Base-by-base conservation (phyloP, 192 early-diverging fungal species). In the Ambispora gerdemannii region DNA sequence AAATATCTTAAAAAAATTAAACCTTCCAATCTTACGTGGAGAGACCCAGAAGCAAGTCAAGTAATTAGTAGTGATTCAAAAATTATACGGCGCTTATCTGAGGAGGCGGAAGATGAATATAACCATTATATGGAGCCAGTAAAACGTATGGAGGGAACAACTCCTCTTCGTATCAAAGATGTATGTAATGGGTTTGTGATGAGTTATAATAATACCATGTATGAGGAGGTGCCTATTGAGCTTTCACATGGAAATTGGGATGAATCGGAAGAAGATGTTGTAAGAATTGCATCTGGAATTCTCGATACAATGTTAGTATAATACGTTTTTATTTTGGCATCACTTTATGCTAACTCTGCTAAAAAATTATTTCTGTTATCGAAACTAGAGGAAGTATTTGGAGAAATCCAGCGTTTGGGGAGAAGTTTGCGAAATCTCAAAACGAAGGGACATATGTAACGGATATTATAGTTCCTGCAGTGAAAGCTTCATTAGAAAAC, bases 391-490 rank as follows among this genome's bases (percentile, higher is more conserved):
- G 20, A 13, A 20, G 20, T 24, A 20, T 56, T 27, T 56, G 53
- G 53, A 56, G 4, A 20, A 56, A 63, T 38, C 60, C 60, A 4
- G 32, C 60, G 13, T 63, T 63, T 56, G 10, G 20, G 17, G 3
- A 3, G 28, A 28, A 56, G 25, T 27, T 56, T 19, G 25, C 35
- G 24, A 33, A 63, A 32, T 20, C 35, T 20, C 60, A 63, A 38
- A 63, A 33, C 35, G 60, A 63, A 38, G 32, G 33, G 33, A 63
- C 60, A 63, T 63, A 63, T 35, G 24, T 63, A 20, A 38, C 60
- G 2, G 33, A 63, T 35, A 32, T 63, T 20, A 63, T 63, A 36
- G 33, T 63, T 38, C 60, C 32, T 24, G n/a, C 35, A 17, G 35
- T 63, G 31, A 1, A 17, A 38, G 32, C 60, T 17, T 36, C 35